Base-by-base conservation (phyloP, 176 grass and related monocot species). In the Triticum dicoccoides region DNA sequence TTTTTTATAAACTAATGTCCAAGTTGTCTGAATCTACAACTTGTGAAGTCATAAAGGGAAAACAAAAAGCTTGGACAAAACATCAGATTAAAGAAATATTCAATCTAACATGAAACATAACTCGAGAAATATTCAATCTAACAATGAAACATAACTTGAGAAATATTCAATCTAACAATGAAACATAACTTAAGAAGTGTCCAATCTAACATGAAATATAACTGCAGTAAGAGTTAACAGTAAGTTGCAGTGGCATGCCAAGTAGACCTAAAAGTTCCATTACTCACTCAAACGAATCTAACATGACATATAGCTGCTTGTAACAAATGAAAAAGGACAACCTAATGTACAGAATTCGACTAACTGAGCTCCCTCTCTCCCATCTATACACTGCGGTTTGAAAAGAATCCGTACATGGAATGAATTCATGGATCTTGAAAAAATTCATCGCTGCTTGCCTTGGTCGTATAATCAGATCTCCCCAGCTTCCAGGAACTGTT, bases 321-420 rank as follows among this genome's bases (percentile, higher is more conserved):
- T 81, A 88, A 88, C 47, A 91, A 81, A 70, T 56, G 78, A 80
- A 80, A 71, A 72, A 95, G 82, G 90, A 83, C 80, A 93, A 89
- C 78, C 84, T 95, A 96, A 96, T 96, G 79, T 96, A 96, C 94
- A 96, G 76, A 85, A 82, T 91, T 77, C 74, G 79, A 88, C 91
- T 95, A 93, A 91, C 77, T 89, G 79, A 93, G 83, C 93, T 88
- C 87, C 84, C 88, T 91, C 88, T 91, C 85, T 91, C 89, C 84
- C 54, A 78, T 78, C 90, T 95, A 92, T 91, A 87, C 91, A 91
- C 80, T 68, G 77, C 13, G 82, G 77, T 93, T 85, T 61, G 71
- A 84, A 90, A 89, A 93, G 85, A 88, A 83, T 35, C 29, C 79
- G 17, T 82, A 91, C 93, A 95, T 83, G 81, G 68, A 89, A 89